Conservation (phyloP, 129 eudicot genomes). For the Calendula officinalis region DNA sequence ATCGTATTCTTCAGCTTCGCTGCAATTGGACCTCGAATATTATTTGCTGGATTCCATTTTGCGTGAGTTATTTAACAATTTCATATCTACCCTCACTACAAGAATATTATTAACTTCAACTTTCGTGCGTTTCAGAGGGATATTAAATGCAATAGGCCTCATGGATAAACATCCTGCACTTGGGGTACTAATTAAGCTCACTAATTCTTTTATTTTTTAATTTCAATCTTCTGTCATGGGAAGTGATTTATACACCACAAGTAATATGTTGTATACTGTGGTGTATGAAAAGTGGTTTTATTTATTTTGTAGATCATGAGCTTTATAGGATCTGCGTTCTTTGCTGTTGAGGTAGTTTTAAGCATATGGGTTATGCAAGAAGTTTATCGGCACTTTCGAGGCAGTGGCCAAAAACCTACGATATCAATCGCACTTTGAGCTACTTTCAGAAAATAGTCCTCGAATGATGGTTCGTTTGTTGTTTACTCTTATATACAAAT, state of each 20-base stretch:
- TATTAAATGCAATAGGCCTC: constrained; percentile 63
- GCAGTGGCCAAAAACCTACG: constrained; percentile 16
- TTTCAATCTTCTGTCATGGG: too few relatives aligned
- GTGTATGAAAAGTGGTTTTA: background rate
- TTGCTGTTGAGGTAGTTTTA: constrained; percentile 25
- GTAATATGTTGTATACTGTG: background rate
- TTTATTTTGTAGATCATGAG: constrained; percentile 28
- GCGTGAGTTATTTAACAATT: constrained; percentile 46
- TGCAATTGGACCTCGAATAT: constrained; percentile 83
- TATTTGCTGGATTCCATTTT: constrained; percentile 68
- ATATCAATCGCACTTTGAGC: constrained; percentile 22
- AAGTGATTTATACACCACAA: too few relatives aligned
- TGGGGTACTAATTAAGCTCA: constrained; percentile 51
- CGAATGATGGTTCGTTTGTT: too few relatives aligned
- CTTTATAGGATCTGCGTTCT: constrained; percentile 39
- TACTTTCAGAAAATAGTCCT: background rate
- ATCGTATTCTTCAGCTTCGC: constrained; percentile 75
- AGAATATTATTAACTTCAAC: background rate
- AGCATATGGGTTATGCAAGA: constrained; percentile 42
- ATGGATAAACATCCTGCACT: constrained; percentile 40
- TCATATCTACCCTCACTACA: background rate
- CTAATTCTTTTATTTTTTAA: background rate
- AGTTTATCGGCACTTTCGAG: constrained; percentile 30
- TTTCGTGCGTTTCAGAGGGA: constrained; percentile 49
- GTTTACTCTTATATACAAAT: too few relatives aligned